Evolutionary conservation across 768 basidiomycete genomes (phyloP).

Genomic region (Cyathus striatus): DNA sequence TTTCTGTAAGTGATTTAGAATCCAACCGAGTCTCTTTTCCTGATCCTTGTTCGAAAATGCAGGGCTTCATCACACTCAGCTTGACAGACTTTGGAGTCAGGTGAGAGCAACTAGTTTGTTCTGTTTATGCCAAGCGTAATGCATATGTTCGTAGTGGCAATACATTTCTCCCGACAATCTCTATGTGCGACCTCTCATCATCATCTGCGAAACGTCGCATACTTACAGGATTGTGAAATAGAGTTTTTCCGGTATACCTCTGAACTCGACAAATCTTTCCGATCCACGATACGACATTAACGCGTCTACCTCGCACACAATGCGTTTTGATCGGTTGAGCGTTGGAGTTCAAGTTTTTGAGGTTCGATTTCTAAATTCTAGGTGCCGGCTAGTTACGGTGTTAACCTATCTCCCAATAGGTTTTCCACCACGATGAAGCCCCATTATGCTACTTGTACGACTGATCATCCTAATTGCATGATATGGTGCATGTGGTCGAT

Average conservation of each 20-base stretch:
- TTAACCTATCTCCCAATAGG: not conserved
- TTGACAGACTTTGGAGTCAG: not conserved
- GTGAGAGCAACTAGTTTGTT: not conserved
- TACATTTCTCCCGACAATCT: slow-evolving; percentile 7
- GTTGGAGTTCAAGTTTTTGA: not conserved
- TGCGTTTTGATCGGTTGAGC: not conserved
- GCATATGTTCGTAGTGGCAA: slow-evolving; percentile 7
- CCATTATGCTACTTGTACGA: not conserved
- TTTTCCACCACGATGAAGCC: not conserved
- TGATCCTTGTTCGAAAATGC: not conserved
- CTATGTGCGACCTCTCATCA: slow-evolving; percentile 1
- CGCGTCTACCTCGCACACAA: not conserved
- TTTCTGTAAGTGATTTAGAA: slow-evolving; percentile 3
- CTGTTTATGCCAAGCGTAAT: not conserved
- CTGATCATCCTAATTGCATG: too few relatives aligned
- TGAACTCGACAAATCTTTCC: slow-evolving; percentile 1
- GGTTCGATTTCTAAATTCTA: not conserved
- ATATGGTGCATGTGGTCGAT: too few relatives aligned
- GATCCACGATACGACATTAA: slow-evolving; percentile 1
- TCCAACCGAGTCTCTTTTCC: not conserved
- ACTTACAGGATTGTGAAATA: not conserved
- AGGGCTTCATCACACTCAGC: not conserved
- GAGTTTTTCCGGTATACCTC: slow-evolving; percentile 6
- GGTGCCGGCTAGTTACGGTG: not conserved
- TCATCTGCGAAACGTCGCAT: not conserved